These are phyloP conservation scores for Centella asiatica DNA, from an alignment of 129 eudicot species.

Conservation along the genomic window DNA sequence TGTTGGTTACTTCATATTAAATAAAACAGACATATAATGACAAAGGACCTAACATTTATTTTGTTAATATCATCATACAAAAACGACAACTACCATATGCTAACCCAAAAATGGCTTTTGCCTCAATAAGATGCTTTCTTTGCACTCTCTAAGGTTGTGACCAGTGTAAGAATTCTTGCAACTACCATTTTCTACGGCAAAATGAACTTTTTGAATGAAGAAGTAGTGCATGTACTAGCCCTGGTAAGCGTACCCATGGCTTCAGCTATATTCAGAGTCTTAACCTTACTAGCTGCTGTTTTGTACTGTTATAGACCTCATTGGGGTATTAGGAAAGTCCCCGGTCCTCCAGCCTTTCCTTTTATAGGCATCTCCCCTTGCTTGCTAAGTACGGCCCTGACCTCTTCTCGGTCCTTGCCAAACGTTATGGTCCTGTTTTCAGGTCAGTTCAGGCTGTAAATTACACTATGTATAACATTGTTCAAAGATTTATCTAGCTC, in stretches of 20 bases:
- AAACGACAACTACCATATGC: too few relatives aligned
- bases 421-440: conserved; percentile 75
- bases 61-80: too few relatives aligned
- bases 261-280: conserved; percentile 24
- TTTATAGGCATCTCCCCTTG: conserved; percentile 82
- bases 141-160: background rate
- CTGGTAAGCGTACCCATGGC: conserved; percentile 12
- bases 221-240: background rate
- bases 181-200: background rate
- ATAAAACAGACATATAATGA: too few relatives aligned
- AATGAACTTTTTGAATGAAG: conserved; percentile 21
- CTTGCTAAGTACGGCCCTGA: conserved; percentile 83
- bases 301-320: conserved; percentile 64
- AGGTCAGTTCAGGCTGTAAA: conserved; percentile 41
- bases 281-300: conserved; percentile 25
- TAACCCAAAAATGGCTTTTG: too few relatives aligned
- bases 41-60: too few relatives aligned
- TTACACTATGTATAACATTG: background rate
- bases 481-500: background rate
- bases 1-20: too few relatives aligned
- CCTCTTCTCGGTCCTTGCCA: conserved; percentile 68
- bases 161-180: background rate
- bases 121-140: background rate
- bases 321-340: conserved; percentile 74
- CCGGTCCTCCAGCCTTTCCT: conserved; percentile 82